Evolutionary conservation across 371 early-diverging fungal genomes (phyloP), one percentile per base, ranked within the genome.

Genomic region (Scutellospora calospora): DNA sequence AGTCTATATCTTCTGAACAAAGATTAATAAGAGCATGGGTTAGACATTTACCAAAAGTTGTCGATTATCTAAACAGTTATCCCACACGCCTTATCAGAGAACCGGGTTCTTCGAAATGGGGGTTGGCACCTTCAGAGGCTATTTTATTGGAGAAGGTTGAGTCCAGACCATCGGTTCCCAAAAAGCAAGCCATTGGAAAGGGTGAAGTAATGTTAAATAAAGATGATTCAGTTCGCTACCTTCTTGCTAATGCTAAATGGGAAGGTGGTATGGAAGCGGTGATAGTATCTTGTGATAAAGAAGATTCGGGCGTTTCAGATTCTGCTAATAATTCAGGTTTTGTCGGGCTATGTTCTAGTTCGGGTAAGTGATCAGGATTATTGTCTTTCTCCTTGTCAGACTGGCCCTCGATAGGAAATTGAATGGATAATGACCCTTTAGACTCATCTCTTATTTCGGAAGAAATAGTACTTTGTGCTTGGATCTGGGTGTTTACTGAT

Each of bases 191-290:
- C 22, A 52, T 54, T 72, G 73, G 73, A 57, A 76, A 60, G 35
- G 76, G 60, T 45, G 76, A 76, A 51, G 35, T 49, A 76, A 76
- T 27, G 33, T 75, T 75, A 25, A 75, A 75, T 27, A 75, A 75
- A 57, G 75, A 59, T 57, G 75, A 75, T 75, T 49, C 54, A 51
- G 76, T 76, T 76, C 60, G 76, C 45, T 76, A 76, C 38, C 60
- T 76, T 59, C 76, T 76, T 51, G 62, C 76, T 33, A 76, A 76
- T 76, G 76, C 60, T 27, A 60, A 76, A 76, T 76, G 76, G 76
- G 76, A 76, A 35, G 76, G 76, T 8, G n/a, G n/a, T n/a, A n/a
- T n/a, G n/a, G n/a, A n/a, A n/a, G n/a, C n/a, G n/a, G n/a, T 54
- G n/a, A 54, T 54, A 54, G 11, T 54, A n/a, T 54, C 54, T 54